Percentiles rank a stretch among this genome's conserved stretches.
phyloP scores from a whole-genome alignment of 306 rosid genomes.

The Rosa rugosa region DNA sequence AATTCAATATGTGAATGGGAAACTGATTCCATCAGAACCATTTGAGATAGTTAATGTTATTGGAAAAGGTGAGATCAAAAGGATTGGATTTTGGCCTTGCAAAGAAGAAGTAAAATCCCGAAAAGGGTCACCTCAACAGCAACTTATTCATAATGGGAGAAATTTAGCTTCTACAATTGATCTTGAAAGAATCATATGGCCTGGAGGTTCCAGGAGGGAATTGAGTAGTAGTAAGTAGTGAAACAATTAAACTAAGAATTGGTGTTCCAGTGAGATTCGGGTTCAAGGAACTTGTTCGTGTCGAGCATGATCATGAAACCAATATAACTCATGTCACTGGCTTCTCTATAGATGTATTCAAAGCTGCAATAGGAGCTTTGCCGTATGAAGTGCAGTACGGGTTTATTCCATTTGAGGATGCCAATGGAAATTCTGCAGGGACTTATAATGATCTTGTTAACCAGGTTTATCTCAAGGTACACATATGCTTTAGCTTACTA shows the following conservation, averaged over 20 bases:
- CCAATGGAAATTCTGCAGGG: neutral
- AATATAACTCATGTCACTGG: neutral
- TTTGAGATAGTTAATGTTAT: too few relatives aligned
- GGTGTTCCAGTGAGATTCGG: conserved; percentile 16
- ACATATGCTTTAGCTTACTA: too few relatives aligned
- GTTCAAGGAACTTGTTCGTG: conserved; percentile 14
- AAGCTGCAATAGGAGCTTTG: neutral
- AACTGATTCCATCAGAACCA: too few relatives aligned
- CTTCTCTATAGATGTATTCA: conserved; percentile 26
- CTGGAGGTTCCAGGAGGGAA: conserved; percentile 19
- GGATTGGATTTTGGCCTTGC: too few relatives aligned
- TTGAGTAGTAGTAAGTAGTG: neutral
- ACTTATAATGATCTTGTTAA: conserved; percentile 9
- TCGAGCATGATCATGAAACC: conserved; percentile 3
- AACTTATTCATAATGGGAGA: too few relatives aligned
- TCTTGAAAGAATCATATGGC: conserved; percentile 22
- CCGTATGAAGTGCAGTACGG: neutral
- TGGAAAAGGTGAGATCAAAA: too few relatives aligned
- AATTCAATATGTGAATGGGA: too few relatives aligned
- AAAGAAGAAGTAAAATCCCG: too few relatives aligned
- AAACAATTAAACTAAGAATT: conserved; percentile 9
- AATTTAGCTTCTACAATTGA: neutral
- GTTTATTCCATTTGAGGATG: conserved; percentile 8
- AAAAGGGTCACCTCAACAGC: too few relatives aligned
- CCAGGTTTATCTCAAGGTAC: conserved; percentile 18